Percentiles rank a stretch among this genome's conserved stretches.
These are phyloP conservation scores for Apiospora rasikravindrae DNA, from an alignment of 2,329 filamentous ascomycete species.

Conservation along the genomic window DNA sequence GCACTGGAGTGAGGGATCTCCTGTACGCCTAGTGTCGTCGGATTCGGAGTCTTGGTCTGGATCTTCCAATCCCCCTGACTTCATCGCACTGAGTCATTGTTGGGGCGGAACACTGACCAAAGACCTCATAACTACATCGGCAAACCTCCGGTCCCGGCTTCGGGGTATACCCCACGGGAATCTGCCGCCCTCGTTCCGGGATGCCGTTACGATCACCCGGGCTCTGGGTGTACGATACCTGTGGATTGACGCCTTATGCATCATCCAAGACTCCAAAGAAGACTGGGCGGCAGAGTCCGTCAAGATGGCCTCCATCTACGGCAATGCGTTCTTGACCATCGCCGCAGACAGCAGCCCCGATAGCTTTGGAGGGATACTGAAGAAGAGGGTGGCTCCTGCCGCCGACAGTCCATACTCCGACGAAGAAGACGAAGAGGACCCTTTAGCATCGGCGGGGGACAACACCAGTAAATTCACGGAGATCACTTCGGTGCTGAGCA, in stretches of 20 bases:
- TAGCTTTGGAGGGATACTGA: background rate
- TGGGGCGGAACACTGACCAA: conserved; percentile 15
- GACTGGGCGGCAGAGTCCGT: conserved; percentile 25
- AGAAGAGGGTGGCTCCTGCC: background rate
- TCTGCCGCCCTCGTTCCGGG: conserved; percentile 23
- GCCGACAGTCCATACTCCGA: background rate
- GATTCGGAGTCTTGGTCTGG: background rate
- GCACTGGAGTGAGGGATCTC: background rate
- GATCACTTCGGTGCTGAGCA: background rate
- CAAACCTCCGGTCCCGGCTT: background rate
- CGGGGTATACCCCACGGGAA: background rate
- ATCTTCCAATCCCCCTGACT: background rate
- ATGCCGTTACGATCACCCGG: conserved; percentile 24
- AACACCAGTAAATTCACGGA: background rate
- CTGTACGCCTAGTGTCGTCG: background rate
- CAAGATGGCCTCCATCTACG: conserved; percentile 14
- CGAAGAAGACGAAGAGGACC: background rate
- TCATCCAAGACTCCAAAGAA: conserved; percentile 29
- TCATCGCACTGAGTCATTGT: conserved; percentile 18
- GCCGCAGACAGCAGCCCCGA: conserved; percentile 5
- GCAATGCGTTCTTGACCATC: background rate
- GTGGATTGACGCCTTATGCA: conserved; percentile 36
- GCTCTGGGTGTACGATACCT: conserved; percentile 29
- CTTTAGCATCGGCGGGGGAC: background rate
- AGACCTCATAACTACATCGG: background rate